Conservation (phyloP, 768 basidiomycete species). For the Exsudoporus frostii region DNA sequence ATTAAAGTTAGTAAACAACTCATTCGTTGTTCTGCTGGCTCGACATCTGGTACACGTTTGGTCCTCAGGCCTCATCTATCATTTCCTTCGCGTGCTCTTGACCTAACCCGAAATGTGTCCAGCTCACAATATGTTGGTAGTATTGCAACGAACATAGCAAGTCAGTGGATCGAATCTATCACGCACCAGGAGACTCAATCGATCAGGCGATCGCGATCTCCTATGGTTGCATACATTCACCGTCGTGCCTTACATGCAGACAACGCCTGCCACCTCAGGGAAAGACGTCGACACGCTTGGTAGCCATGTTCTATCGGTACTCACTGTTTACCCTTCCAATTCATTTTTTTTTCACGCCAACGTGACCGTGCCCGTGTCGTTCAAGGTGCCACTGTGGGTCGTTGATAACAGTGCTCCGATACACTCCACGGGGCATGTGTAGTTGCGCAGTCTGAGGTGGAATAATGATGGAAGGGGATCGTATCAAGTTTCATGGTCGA, state of each 20-base stretch:
- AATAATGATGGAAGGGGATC: neutral
- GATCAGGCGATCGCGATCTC: neutral
- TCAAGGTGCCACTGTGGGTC: neutral
- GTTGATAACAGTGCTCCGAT: too few species aligned
- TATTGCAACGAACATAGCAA: neutral
- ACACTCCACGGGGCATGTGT: too few species aligned
- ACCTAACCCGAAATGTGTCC: neutral
- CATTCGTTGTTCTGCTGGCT: neutral
- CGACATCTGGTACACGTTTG: too few species aligned
- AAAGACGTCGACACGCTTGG: neutral
- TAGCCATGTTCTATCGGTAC: neutral
- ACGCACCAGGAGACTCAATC: neutral
- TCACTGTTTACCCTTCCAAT: neutral
- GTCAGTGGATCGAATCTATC: neutral
- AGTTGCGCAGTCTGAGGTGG: too few species aligned
- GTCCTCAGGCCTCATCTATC: too few species aligned
- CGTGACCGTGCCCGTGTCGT: neutral
- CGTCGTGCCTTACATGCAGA: neutral
- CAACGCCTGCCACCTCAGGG: neutral
- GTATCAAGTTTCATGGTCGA: neutral
- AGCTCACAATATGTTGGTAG: too few species aligned
- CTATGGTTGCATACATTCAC: neutral
- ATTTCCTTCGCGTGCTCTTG: too few species aligned
- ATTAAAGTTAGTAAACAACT: constrained; percentile 21
- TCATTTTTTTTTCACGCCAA: neutral